These are phyloP conservation scores for Calonectria multiphialidica DNA, from an alignment of 2,329 filamentous ascomycete genomes.

Conservation along the genomic window DNA sequence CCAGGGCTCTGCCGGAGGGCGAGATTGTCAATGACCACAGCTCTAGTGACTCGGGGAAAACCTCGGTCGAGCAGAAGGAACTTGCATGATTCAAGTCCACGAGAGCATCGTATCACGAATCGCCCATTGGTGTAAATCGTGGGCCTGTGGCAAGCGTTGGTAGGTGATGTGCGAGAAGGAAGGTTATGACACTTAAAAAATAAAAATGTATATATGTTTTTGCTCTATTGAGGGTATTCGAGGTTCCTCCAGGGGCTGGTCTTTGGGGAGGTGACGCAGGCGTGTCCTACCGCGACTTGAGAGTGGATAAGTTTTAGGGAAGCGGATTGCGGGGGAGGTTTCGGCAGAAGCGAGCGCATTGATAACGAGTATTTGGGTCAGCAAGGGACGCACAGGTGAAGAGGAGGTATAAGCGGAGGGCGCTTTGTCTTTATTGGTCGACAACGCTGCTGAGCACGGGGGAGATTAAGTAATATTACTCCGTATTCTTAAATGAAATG, in stretches of 20 bases:
- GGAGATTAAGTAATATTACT: too few species aligned
- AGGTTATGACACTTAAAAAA: not conserved
- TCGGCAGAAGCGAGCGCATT: not conserved
- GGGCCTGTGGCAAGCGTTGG: not conserved
- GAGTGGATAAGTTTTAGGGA: not conserved
- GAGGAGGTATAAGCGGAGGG: not conserved
- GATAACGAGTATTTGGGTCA: not conserved
- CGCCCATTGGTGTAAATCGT: not conserved
- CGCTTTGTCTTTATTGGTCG: too few species aligned
- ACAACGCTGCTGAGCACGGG: too few species aligned
- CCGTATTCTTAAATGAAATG: too few species aligned
- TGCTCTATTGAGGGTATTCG: not conserved
- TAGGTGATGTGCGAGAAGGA: not conserved
- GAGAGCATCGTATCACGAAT: not conserved
- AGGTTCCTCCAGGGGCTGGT: not conserved
- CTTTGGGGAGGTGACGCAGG: not conserved
- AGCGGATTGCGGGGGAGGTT: not conserved
- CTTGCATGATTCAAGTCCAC: not conserved
- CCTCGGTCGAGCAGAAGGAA: conserved; percentile 2
- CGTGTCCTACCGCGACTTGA: not conserved
- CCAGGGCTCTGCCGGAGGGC: not conserved
- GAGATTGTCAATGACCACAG: not conserved
- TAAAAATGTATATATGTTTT: not conserved
- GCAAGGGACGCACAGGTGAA: not conserved
- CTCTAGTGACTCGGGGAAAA: not conserved